Evolutionary conservation across 805 yeast genomes (phyloP), one percentile per base, ranked within the genome.

Genomic region (Lachancea mirantina): DNA sequence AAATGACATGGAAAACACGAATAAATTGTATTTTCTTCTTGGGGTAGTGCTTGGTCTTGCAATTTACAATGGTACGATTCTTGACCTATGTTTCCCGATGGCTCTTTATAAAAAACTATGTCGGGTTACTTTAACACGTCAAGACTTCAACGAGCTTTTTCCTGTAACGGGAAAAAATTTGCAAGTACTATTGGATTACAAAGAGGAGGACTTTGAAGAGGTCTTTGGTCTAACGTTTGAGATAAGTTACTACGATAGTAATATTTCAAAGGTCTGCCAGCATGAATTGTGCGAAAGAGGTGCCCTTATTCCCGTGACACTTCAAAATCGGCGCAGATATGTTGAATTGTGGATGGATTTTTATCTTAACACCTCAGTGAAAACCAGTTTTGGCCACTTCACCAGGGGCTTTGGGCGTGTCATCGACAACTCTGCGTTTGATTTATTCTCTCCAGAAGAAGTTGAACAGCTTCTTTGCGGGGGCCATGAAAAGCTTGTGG

Each of bases 41-140:
- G 98, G 98, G 0, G 83, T 82, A 2, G 78, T 87, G 2, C 59
- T 92, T 24, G 97, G 96, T 0, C 65, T 92, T 45, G 96, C 97
- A 0, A 78, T 92, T 20, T 85, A 84, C 56, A 92, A 89, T 56
- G 82, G 96, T 1, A 80, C 87, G 1, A 85, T 88, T 30, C 61
- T 89, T 28, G 95, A 87, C 52, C 62, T 89, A 35, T 72, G 71
- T 27, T 74, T 89, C 35, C 96, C 97, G 0, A 60, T 63, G 20
- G 82, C 82, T 0, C 56, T 87, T 23, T 92, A 82, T 59, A 88
- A 85, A 58, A 71, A 83, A 39, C 59, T 89, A 23, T 62, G 84
- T 45, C 66, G 65, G 5, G 64, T 70, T 32, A 71, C 70, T 4
- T 59, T 76, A 17, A 67, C 66, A 0, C 57, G 84, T 29, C 70